Conservation (phyloP, 345 rosid genomes). For the Clarkia xantiana region DNA sequence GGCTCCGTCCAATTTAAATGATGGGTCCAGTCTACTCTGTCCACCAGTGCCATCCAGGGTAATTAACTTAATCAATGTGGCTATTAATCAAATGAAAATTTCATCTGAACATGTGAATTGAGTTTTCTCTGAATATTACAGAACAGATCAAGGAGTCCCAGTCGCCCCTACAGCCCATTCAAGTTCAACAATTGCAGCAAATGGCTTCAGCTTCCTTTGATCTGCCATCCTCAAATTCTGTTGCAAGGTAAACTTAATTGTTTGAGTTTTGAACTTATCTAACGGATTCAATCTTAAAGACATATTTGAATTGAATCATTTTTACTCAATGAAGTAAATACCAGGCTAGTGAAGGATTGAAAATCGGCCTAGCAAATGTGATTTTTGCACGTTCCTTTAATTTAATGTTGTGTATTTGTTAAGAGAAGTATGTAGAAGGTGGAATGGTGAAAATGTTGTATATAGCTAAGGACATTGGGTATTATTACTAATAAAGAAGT, state of each 20-base stretch:
- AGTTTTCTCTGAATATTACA: constrained; percentile 40
- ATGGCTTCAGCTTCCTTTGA: constrained; percentile 20
- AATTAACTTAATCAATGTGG: constrained; percentile 2
- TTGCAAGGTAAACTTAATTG: constrained; percentile 32
- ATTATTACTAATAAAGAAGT: too few species aligned
- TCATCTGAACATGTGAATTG: constrained; percentile 18
- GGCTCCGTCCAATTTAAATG: constrained; percentile 25
- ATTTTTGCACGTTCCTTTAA: too few species aligned
- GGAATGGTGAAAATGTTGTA: too few species aligned
- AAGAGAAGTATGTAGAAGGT: too few species aligned
- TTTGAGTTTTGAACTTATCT: not conserved
- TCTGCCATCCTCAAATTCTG: constrained; percentile 62
- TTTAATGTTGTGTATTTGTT: too few species aligned
- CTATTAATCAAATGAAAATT: constrained; percentile 13
- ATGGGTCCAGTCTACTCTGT: constrained; percentile 16
- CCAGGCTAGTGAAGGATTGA: too few species aligned
- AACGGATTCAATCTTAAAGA: not conserved
- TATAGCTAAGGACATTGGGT: too few species aligned
- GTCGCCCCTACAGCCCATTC: constrained; percentile 20
- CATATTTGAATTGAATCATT: not conserved
- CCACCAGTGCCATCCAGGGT: constrained; percentile 17
- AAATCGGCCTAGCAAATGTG: too few species aligned
- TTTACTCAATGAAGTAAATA: not conserved
- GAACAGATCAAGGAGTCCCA: constrained; percentile 44
- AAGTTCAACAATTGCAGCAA: constrained; percentile 32